Conservation (phyloP, 768 basidiomycete genomes). For the Tephrocybe rancida region DNA sequence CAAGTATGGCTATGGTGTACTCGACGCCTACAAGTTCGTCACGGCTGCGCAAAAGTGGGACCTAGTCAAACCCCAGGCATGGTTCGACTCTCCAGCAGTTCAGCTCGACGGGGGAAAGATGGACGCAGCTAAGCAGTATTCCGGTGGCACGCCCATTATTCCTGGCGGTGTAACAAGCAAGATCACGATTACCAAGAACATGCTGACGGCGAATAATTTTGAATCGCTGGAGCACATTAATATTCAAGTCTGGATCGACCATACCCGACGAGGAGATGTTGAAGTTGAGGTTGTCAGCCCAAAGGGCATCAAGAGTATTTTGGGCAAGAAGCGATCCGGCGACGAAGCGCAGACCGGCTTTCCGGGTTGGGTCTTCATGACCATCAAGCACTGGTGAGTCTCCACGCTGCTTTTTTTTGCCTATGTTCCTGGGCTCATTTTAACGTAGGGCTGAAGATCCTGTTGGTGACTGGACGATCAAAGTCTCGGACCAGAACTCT, state of each 20-base stretch:
- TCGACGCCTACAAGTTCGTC: conserved; percentile 85
- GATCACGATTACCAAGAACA: conserved; percentile 68
- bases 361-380: conserved; percentile 96
- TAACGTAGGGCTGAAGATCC: conserved; percentile 87
- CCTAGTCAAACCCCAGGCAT: conserved; percentile 91
- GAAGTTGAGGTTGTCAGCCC: conserved; percentile 91
- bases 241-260: conserved; percentile 89
- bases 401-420: conserved; percentile 8
- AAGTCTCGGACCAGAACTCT: conserved; percentile 77
- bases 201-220: conserved; percentile 74
- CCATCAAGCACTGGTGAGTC: conserved; percentile 93
- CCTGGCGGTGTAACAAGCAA: conserved; percentile 64
- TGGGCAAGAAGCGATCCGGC: conserved; percentile 68
- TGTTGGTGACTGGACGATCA: conserved; percentile 89
- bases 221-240: conserved; percentile 92
- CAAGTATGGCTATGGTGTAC: conserved; percentile 93
- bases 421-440: conserved; percentile 16
- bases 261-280: conserved; percentile 85
- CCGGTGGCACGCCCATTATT: conserved; percentile 67
- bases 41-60: conserved; percentile 81
- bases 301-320: conserved; percentile 78
- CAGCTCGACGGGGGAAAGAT: conserved; percentile 66
- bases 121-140: conserved; percentile 49
- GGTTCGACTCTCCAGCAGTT: conserved; percentile 75
- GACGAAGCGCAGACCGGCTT: conserved; percentile 74